Conservation (phyloP, 2,329 filamentous ascomycete genomes). For the Botryotinia convoluta region DNA sequence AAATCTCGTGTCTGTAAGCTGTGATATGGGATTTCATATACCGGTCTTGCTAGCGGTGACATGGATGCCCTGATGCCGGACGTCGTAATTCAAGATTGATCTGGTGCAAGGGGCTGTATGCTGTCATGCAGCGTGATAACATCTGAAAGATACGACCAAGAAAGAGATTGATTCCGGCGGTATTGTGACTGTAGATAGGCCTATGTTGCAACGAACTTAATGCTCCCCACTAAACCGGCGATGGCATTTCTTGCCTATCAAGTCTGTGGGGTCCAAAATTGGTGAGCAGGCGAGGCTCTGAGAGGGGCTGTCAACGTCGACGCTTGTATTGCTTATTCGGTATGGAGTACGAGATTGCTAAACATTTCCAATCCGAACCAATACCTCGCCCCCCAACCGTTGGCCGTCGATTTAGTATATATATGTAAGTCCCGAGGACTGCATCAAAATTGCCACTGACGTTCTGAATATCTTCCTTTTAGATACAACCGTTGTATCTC, state of each 20-base stretch:
- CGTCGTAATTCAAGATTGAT: not conserved
- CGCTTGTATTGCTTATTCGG: not conserved
- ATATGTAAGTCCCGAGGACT: not conserved
- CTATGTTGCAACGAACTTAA: not conserved
- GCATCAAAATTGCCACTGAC: too few species aligned
- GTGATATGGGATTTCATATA: not conserved
- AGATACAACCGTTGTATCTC: not conserved
- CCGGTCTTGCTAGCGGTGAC: not conserved
- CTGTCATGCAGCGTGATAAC: not conserved
- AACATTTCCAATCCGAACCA: not conserved
- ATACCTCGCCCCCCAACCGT: not conserved
- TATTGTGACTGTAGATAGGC: not conserved
- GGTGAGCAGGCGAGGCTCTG: not conserved
- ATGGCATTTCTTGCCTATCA: not conserved
- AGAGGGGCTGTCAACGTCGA: not conserved
- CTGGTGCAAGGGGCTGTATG: not conserved
- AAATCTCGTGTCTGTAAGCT: not conserved
- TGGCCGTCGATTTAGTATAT: not conserved
- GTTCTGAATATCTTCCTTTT: not conserved
- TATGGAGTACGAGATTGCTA: not conserved
- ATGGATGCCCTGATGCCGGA: not conserved
- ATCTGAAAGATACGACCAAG: not conserved
- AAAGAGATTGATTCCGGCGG: not conserved
- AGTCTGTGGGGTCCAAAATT: not conserved
- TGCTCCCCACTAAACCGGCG: too few species aligned